A percentile compares a stretch with the other conserved stretches of the same genome.
Conservation (phyloP, 2,329 filamentous ascomycete species). For the Lithohypha guttulata region DNA sequence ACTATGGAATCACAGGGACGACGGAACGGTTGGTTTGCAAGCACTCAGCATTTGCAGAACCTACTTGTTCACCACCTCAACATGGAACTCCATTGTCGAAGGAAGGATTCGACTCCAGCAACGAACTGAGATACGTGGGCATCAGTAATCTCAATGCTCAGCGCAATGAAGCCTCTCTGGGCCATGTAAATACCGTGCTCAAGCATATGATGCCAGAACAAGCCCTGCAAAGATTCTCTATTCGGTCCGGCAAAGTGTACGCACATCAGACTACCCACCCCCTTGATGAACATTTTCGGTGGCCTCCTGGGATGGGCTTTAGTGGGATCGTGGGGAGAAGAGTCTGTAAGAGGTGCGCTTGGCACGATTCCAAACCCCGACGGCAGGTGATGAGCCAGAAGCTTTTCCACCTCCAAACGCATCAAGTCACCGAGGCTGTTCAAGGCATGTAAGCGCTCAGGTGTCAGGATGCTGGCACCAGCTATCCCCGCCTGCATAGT, state of each 20-base stretch:
- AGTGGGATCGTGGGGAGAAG: constrained; percentile 1
- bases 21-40: no score
- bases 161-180: constrained; percentile 24
- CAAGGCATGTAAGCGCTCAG: constrained; percentile 17
- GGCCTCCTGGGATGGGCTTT: constrained; percentile 13
- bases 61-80: constrained; percentile 15
- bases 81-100: constrained; percentile 9
- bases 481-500: constrained; percentile 47
- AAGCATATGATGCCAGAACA: constrained; percentile 26
- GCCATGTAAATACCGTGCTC: constrained; percentile 24
- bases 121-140: constrained; percentile 18
- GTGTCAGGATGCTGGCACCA: constrained; percentile 23
- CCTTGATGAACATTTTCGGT: constrained; percentile 24
- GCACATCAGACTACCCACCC: constrained; percentile 25
- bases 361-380: constrained; percentile 9
- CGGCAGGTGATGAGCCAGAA: constrained; percentile 14
- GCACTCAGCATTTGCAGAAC: no score
- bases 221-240: constrained; percentile 16
- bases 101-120: constrained; percentile 14
- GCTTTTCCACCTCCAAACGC: constrained; percentile 14
- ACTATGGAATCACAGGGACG: no score
- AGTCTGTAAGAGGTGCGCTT: constrained; percentile 9
- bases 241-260: constrained; percentile 23
- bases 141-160: constrained; percentile 23
- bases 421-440: constrained; percentile 24